Evolutionary conservation across 2,329 filamentous ascomycete species (phyloP).

Genomic region (Calonectria honghensis): DNA sequence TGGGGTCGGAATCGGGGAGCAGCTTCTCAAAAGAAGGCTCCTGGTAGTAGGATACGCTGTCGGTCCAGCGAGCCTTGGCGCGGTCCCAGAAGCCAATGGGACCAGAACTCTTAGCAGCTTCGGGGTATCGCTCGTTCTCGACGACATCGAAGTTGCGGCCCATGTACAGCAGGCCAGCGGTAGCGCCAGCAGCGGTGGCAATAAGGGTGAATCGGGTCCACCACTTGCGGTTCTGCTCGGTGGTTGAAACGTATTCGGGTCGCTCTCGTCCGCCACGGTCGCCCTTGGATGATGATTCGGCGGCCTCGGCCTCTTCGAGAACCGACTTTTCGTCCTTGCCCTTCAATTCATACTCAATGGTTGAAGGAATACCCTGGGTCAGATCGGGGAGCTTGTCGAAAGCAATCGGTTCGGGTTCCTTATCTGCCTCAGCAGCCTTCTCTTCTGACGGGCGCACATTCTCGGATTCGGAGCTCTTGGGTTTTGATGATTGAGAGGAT

Average conservation of each 20-base stretch:
- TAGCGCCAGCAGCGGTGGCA: slow-evolving; percentile 72
- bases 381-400: slow-evolving; percentile 88
- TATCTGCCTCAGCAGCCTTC: slow-evolving; percentile 54
- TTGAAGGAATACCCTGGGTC: slow-evolving; percentile 95
- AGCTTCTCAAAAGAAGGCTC: slow-evolving; percentile 97
- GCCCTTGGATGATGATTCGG: slow-evolving; percentile 54
- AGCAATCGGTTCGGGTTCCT: slow-evolving; percentile 67
- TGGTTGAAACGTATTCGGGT: slow-evolving; percentile 90
- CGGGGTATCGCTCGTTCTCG: slow-evolving; percentile 80
- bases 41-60: slow-evolving; percentile 93
- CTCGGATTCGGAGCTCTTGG: slow-evolving; percentile 43
- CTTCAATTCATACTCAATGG: slow-evolving; percentile 84
- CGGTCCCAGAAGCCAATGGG: slow-evolving; percentile 86
- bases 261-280: slow-evolving; percentile 67
- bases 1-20: slow-evolving; percentile 86
- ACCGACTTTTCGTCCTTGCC: slow-evolving; percentile 61
- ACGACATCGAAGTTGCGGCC: slow-evolving; percentile 93
- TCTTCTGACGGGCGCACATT: slow-evolving; percentile 48
- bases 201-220: slow-evolving; percentile 85
- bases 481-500: slow-evolving; percentile 43
- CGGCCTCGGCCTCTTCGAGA: slow-evolving; percentile 62
- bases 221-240: slow-evolving; percentile 86
- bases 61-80: slow-evolving; percentile 82
- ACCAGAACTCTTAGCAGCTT: slow-evolving; percentile 88
- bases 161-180: slow-evolving; percentile 81